phyloP scores from a whole-genome alignment of 805 yeast genomes.

The Candida andamanensis region DNA sequence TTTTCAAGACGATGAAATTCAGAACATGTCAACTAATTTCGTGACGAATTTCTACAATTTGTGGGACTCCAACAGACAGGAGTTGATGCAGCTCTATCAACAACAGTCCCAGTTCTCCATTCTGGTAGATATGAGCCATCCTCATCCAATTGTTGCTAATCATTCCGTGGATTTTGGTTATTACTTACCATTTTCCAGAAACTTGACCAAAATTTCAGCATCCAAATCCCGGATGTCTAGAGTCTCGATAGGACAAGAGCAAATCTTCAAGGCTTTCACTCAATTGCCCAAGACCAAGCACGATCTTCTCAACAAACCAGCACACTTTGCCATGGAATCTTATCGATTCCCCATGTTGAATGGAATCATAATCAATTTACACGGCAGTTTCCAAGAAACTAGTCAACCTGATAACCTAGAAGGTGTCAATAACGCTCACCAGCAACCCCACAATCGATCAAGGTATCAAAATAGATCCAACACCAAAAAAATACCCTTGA shows the following conservation, averaged over 20 bases:
- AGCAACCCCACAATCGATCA: conserved; percentile 13
- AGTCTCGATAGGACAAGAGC: conserved; percentile 63
- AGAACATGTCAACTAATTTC: conserved; percentile 69
- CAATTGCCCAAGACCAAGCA: conserved; percentile 79
- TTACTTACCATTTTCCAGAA: conserved; percentile 72
- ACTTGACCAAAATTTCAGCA: conserved; percentile 57
- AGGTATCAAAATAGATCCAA: conserved; percentile 15
- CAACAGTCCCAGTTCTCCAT: conserved; percentile 80
- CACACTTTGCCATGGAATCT: conserved; percentile 70
- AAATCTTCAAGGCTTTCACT: conserved; percentile 55
- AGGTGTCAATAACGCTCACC: conserved; percentile 3
- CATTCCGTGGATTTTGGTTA: conserved; percentile 45
- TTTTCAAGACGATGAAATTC: conserved; percentile 73
- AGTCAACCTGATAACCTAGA: conserved; percentile 46
- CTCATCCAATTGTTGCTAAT: conserved; percentile 30
- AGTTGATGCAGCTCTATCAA: conserved; percentile 69
- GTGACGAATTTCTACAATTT: conserved; percentile 66
- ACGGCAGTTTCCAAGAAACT: conserved; percentile 78
- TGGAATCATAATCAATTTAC: conserved; percentile 74
- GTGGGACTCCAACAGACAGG: conserved; percentile 79
- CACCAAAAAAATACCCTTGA: conserved; percentile 35
- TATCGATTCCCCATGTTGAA: conserved; percentile 65
- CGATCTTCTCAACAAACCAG: conserved; percentile 56
- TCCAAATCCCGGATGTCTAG: conserved; percentile 53
- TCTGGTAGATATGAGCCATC: conserved; percentile 69